Evolutionary conservation across 2,329 filamentous ascomycete genomes (phyloP), one percentile per base, ranked within the genome.

Genomic region (Fusarium sp.): DNA sequence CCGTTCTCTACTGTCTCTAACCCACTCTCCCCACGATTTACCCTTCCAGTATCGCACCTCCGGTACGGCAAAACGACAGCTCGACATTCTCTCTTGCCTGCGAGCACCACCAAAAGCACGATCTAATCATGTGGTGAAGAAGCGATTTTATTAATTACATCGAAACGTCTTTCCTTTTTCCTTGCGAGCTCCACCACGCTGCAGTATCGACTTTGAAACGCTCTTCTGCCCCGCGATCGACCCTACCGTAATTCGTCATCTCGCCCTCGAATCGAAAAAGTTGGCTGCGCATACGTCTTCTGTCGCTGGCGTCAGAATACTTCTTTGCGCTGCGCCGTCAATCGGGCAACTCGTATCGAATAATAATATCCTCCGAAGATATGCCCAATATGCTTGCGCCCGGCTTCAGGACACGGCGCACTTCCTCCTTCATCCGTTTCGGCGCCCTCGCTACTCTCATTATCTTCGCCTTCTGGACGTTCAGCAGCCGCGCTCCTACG

Each of bases 371-470:
- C 16, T 12, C 16, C 47, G 27, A 46, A 60, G 58, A 61, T 20
- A 76, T 77, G 76, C 61, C 65, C 62, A 78, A 75, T 65, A 70
- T 83, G 77, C 76, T 80, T 63, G 79, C 81, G 66, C 78, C 81
- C 34, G 77, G 78, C 32, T 83, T 84, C 61, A 80, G 81, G 43
- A 80, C 81, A 59, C 80, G 82, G 62, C 81, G 83, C 57, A 80
- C 79, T 11, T 82, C 82, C 52, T 80, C 83, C 70, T 77, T 84
- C 58, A 62, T 84, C 27, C 82, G 82, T 58, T 84, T 82, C 61
- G 69, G 77, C 29, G 62, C 83, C 41, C 73, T 83, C n/a, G 77
- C 78, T 56, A 51, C 77, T 40, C 57, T 84, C 40, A 43, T 84
- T 18, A 45, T 82, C 32, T 70, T 77, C 32, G 69, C 71, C n/a